These are phyloP conservation scores for Paralagenidium karlingii DNA, from an alignment of 352 stramenopile genomes.

Conservation along the genomic window DNA sequence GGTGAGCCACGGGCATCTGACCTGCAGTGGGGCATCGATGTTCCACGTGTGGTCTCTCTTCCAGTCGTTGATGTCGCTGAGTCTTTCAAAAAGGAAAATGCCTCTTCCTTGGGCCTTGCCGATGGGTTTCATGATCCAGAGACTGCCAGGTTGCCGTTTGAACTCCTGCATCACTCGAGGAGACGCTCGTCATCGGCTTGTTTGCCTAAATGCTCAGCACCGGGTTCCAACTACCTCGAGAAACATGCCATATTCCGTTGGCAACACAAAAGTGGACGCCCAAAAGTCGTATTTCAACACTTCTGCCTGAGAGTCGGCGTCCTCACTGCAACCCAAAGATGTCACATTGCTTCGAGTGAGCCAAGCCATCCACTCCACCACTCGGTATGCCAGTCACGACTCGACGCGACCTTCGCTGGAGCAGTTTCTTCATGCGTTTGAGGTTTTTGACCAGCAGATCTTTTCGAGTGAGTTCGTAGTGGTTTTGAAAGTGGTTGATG, in stretches of 20 bases:
- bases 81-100: slow-evolving; percentile 85
- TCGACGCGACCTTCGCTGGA: slow-evolving; percentile 62
- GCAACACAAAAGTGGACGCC: slow-evolving; percentile 74
- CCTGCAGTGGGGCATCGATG: slow-evolving; percentile 12
- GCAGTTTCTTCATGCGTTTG: slow-evolving; percentile 79
- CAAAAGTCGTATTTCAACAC: slow-evolving; percentile 47
- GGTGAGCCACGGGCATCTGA: slow-evolving; percentile 7
- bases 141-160: slow-evolving; percentile 34
- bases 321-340: slow-evolving; percentile 13
- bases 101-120: slow-evolving; percentile 57
- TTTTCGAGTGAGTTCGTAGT: slow-evolving; percentile 88
- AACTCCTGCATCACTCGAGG: no score
- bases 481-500: slow-evolving; percentile 90
- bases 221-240: no score
- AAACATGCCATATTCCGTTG: slow-evolving; percentile 79
- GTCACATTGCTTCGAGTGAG: no score
- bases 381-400: no score
- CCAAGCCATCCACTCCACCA: no score
- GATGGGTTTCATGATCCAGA: slow-evolving; percentile 93
- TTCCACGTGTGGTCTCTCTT: slow-evolving; percentile 59
- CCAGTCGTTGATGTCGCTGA: slow-evolving; percentile 83
- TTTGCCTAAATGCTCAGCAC: no score
- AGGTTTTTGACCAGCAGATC: slow-evolving; percentile 86
- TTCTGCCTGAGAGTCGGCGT: slow-evolving; percentile 15
- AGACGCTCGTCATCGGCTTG: no score